phyloP scores from a whole-genome alignment of 2,329 filamentous ascomycete species.

The Shiraia sp. region DNA sequence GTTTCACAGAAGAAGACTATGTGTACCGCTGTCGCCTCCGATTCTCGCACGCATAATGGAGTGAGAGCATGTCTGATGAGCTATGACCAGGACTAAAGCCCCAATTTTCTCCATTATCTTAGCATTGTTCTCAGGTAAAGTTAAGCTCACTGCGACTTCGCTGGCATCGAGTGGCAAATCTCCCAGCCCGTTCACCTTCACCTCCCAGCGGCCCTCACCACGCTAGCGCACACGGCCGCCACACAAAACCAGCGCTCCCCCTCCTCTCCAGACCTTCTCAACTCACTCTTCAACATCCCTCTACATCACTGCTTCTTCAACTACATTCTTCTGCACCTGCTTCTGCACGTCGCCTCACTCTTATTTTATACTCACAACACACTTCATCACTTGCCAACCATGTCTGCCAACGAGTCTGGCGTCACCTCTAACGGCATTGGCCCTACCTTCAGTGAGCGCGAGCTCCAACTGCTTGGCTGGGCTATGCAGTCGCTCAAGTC shows the following conservation, averaged over 20 bases:
- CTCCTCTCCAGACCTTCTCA: conserved; percentile 2
- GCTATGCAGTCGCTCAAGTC: conserved; percentile 45
- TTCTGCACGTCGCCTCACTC: not conserved
- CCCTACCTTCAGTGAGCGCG: conserved; percentile 39
- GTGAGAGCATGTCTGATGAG: too few species aligned
- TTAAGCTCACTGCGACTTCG: not conserved
- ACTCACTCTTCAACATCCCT: not conserved
- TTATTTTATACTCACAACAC: not conserved
- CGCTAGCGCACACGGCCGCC: conserved; percentile 6
- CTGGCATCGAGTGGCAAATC: not conserved
- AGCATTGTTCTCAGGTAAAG: too few species aligned
- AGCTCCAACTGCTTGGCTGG: conserved; percentile 40
- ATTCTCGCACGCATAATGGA: too few species aligned
- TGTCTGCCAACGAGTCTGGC: conserved; percentile 29
- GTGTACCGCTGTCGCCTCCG: too few species aligned
- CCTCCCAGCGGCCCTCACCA: conserved; percentile 1
- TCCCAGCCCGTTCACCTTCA: conserved; percentile 19
- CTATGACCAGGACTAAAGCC: too few species aligned
- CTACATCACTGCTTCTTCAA: not conserved
- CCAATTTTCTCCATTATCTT: too few species aligned
- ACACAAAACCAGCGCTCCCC: conserved; percentile 1
- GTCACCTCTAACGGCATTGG: conserved; percentile 5
- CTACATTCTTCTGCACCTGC: not conserved
- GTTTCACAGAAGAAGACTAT: too few species aligned
- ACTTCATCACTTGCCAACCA: conserved; percentile 10